These are phyloP conservation scores for Centella asiatica DNA, from an alignment of 129 eudicot species.

Conservation along the genomic window DNA sequence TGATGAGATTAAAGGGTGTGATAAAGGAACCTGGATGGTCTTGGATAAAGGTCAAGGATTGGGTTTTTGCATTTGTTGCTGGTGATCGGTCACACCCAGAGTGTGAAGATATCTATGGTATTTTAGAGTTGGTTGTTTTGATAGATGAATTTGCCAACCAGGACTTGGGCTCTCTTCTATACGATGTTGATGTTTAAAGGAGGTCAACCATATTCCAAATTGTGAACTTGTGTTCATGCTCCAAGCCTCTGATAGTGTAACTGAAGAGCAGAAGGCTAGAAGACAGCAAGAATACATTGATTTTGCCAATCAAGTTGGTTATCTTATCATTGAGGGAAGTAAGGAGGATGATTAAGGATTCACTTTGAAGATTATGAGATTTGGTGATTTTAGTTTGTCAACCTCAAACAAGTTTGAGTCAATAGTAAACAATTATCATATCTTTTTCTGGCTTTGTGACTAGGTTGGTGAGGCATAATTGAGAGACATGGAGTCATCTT, in stretches of 20 bases:
- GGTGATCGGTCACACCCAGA: constrained; percentile 66
- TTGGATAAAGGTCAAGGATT: constrained; percentile 63
- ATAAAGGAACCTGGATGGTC: constrained; percentile 93
- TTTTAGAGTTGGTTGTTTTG: constrained; percentile 40
- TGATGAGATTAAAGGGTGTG: constrained; percentile 69
- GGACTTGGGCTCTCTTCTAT: constrained; percentile 19
- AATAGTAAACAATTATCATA: too few species aligned
- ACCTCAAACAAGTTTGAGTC: too few species aligned
- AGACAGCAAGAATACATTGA: background rate
- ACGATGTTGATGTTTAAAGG: constrained; percentile 15
- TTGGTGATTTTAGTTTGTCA: too few species aligned
- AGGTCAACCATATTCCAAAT: background rate
- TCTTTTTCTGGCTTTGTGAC: too few species aligned
- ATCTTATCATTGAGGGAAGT: background rate
- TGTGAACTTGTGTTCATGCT: too few species aligned
- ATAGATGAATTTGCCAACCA: constrained; percentile 21
- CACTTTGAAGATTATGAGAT: background rate
- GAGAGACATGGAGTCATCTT: too few species aligned
- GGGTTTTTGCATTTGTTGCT: constrained; percentile 61
- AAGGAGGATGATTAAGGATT: background rate
- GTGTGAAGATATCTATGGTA: constrained; percentile 34
- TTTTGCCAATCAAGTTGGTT: too few species aligned
- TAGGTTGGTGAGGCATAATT: too few species aligned
- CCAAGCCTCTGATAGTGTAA: background rate
- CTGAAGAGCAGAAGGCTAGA: background rate